Base-by-base conservation (phyloP, 2,329 filamentous ascomycete species). In the Rutstroemia sp. region DNA sequence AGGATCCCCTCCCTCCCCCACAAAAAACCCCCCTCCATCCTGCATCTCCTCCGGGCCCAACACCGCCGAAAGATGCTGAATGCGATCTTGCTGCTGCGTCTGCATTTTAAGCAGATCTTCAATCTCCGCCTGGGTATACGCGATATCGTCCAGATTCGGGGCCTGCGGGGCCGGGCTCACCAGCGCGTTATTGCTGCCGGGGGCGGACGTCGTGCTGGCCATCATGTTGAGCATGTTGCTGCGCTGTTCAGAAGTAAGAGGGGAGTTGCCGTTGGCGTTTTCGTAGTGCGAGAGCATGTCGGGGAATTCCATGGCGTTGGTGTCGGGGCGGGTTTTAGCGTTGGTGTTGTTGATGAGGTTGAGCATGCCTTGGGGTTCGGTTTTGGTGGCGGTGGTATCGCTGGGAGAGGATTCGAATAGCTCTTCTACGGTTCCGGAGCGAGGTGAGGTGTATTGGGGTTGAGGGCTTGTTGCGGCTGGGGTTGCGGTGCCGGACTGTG, bases 61-160 rank as follows among this genome's bases (percentile, higher is more conserved):
- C 16, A 90, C 75, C 55, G 82, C 84, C 51, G 84, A 84, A 9
- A 96, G 76, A 57, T 88, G 83, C 59, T 88, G 82, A 1, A 96
- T 87, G 49, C 88, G 87, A 48, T 79, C 79, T 58, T 87, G 84
- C 66, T 96, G 91, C 58, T 92, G 84, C 23, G 83, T 81, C 67
- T 95, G 89, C 65, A 96, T 76, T 45, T 85, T 86, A 60, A 89
- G 83, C 2, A 97, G 77, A 30, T 87, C 80, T 51, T 94, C 88
- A 27, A 96, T 80, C 60, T 95, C 88, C 14, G 86, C 77, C 59
- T 87, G 80, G 4, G 87, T 92, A 58, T 81, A 81, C 47, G 78
- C 81, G 60, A 94, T 80, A 40, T 84, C 78, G 51, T 81, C 77
- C 19, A 89, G 73, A 14, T 69, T 69, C 0, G 80, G 79, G 3